Evolutionary conservation across 2,329 filamentous ascomycete genomes (phyloP), one percentile per base, ranked within the genome.

Genomic region (Corniculantispora saksenae): DNA sequence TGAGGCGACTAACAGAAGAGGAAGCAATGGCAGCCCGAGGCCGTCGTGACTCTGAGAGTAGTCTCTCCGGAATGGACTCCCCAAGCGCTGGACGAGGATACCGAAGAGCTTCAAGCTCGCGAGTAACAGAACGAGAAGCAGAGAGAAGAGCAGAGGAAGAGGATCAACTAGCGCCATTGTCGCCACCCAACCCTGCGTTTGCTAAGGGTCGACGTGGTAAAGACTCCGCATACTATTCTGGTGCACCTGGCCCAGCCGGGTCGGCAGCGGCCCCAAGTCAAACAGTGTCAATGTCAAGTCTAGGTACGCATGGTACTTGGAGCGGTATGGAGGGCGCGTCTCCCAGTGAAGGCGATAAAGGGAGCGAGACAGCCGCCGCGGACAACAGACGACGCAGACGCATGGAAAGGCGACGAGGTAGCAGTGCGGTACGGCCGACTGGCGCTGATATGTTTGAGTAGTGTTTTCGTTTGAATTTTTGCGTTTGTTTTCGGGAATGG

Each of bases 201-300:
- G 84, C 85, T 6, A 82, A 80, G 50, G 81, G 81, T 0, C 78
- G 79, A 66, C 80, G 81, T 70, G 78, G 75, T 2, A 89, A 88
- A 70, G 87, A 89, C 71, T 87, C 85, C 53, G 84, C 85, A 10
- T 89, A 89, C 70, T 89, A 87, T 71, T 86, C 85, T 3, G 84
- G 63, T 32, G 76, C 78, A 66, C 76, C 81, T 2, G 78, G 80
- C 3, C 79, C 80, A 19, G 78, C 80, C n/a, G 80, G 78, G 9
- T 77, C 80, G 1, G 73, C 76, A 19, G 77, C 77, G 1, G 77
- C 75, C 3, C 75, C 75, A 40, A 72, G 69, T 3, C 73, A 74
- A 61, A 83, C 83, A 4, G 75, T 83, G 50, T 32, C n/a, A n/a
- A 38, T 38, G 13, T 84, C 84, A 55, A 84, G 80, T 67, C 68